A percentile compares a stretch with the other conserved stretches of the same genome.
phyloP scores from a whole-genome alignment of 805 yeast genomes.

The Torulaspora gathmanii region DNA sequence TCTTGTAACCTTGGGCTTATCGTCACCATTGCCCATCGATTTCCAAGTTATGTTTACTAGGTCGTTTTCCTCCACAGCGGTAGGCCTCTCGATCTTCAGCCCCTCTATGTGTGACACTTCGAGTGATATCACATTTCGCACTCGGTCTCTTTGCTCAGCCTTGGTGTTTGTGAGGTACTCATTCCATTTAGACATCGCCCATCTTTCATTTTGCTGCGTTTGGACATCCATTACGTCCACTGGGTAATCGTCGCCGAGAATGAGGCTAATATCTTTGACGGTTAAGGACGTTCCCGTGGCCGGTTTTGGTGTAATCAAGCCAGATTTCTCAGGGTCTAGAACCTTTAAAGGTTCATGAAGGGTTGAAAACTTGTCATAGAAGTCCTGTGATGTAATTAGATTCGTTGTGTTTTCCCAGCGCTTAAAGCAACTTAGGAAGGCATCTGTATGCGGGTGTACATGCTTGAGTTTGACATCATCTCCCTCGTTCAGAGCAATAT shows the following conservation, averaged over 20 bases:
- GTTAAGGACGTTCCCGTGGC: constrained; percentile 16
- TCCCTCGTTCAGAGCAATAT: constrained; percentile 75
- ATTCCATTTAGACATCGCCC: constrained; percentile 72
- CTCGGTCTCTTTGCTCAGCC: constrained; percentile 50
- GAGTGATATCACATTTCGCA: constrained; percentile 74
- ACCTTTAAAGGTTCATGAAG: constrained; percentile 22
- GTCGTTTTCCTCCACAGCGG: constrained; percentile 59
- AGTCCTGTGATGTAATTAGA: constrained; percentile 12
- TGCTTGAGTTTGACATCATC: constrained; percentile 48
- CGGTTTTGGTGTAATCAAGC: constrained; percentile 19
- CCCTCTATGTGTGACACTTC: constrained; percentile 62
- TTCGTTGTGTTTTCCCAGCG: constrained; percentile 21
- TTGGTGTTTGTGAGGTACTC: constrained; percentile 54
- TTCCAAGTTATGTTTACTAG: constrained; percentile 68
- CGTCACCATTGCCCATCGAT: constrained; percentile 12
- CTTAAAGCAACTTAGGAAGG: constrained; percentile 24
- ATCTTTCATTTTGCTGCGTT: constrained; percentile 58
- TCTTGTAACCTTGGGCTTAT: constrained; percentile 59
- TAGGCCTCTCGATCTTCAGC: constrained; percentile 59
- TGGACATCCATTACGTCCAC: constrained; percentile 88
- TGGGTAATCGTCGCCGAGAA: constrained; percentile 56
- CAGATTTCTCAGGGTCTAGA: constrained; percentile 22
- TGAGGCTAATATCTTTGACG: constrained; percentile 33
- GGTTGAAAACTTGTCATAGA: constrained; percentile 19
- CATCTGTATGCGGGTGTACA: constrained; percentile 53